Evolutionary conservation across 1,139 yeast species (phyloP).

Genomic region (Candida neerlandica): DNA sequence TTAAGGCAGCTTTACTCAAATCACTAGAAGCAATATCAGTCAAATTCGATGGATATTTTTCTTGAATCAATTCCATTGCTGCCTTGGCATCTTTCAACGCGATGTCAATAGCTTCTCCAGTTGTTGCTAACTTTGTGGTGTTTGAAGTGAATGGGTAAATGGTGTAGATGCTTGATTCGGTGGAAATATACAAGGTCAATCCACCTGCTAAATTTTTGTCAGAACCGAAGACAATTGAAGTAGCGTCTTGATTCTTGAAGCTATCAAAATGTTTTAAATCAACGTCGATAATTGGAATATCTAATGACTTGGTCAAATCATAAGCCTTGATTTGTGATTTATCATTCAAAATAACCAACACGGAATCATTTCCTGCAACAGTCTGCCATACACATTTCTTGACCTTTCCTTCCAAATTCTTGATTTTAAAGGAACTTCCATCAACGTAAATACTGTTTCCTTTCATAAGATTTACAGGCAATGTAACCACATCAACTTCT

Average conservation of each 20-base stretch:
- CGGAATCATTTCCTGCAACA: slow-evolving; percentile 26
- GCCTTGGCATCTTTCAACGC: slow-evolving; percentile 30
- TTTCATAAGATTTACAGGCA: slow-evolving; percentile 21
- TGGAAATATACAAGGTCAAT: slow-evolving; percentile 37
- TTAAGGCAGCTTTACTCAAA: slow-evolving; percentile 19
- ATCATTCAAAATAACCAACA: slow-evolving; percentile 35
- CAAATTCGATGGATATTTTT: slow-evolving; percentile 18
- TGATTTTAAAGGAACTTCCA: slow-evolving; percentile 20
- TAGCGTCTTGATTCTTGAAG: slow-evolving; percentile 20
- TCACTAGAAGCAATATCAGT: slow-evolving; percentile 16
- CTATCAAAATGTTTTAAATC: slow-evolving; percentile 18
- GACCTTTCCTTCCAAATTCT: slow-evolving; percentile 21
- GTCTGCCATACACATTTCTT: slow-evolving; percentile 39
- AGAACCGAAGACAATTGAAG: slow-evolving; percentile 43
- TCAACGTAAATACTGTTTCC: slow-evolving; percentile 13
- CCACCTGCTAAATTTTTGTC: slow-evolving; percentile 30
- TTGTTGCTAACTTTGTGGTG: slow-evolving; percentile 24
- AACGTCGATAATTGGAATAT: slow-evolving; percentile 27
- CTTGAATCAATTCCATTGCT: slow-evolving; percentile 21
- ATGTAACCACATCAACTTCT: slow-evolving; percentile 26
- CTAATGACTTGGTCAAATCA: slow-evolving; percentile 30
- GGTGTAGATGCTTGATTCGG: slow-evolving; percentile 28
- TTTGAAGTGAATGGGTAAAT: slow-evolving; percentile 35
- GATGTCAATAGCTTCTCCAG: slow-evolving; percentile 23
- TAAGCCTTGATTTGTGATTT: slow-evolving; percentile 26